These are phyloP conservation scores for Monilinia aucupariae DNA, from an alignment of 2,329 filamentous ascomycete genomes.

Conservation along the genomic window DNA sequence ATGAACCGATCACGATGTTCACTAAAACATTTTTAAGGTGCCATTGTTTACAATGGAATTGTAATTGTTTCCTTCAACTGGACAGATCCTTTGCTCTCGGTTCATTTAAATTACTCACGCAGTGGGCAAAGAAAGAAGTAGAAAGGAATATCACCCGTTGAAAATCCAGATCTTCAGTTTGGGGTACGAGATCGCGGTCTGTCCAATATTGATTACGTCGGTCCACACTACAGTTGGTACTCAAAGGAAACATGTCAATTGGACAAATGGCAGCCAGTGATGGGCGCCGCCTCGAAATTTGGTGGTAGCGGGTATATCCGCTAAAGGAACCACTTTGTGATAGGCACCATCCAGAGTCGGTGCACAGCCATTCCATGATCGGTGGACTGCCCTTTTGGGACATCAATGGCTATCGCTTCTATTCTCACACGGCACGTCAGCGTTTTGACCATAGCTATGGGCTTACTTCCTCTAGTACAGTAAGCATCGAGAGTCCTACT, in stretches of 20 bases:
- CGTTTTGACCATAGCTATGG: background rate
- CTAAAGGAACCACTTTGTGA: slow-evolving; percentile 9
- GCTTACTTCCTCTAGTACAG: slow-evolving; percentile 6
- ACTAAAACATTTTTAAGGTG: background rate
- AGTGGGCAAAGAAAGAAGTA: background rate
- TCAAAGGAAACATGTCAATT: slow-evolving; percentile 2
- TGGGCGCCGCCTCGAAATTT: slow-evolving; percentile 9
- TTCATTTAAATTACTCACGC: background rate
- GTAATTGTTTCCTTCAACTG: slow-evolving; percentile 2
- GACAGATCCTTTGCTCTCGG: slow-evolving; percentile 6
- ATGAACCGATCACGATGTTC: slow-evolving; percentile 5
- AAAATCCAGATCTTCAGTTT: slow-evolving; percentile 6
- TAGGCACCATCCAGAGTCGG: slow-evolving; percentile 10
- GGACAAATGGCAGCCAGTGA: slow-evolving; percentile 11
- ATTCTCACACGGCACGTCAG: slow-evolving; percentile 13
- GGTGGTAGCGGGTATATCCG: slow-evolving; percentile 16
- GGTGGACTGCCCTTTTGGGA: slow-evolving; percentile 11
- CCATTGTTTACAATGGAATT: slow-evolving; percentile 1
- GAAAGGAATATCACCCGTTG: slow-evolving; percentile 8
- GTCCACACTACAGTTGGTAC: slow-evolving; percentile 14
- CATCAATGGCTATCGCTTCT: slow-evolving; percentile 7
- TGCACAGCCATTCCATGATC: slow-evolving; percentile 14
- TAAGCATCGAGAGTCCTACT: slow-evolving; percentile 9
- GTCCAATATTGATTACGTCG: slow-evolving; percentile 6
- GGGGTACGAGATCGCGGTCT: slow-evolving; percentile 12